Evolutionary conservation across 441 rosid genomes (phyloP).

Genomic region (Gossypium trilobum): DNA sequence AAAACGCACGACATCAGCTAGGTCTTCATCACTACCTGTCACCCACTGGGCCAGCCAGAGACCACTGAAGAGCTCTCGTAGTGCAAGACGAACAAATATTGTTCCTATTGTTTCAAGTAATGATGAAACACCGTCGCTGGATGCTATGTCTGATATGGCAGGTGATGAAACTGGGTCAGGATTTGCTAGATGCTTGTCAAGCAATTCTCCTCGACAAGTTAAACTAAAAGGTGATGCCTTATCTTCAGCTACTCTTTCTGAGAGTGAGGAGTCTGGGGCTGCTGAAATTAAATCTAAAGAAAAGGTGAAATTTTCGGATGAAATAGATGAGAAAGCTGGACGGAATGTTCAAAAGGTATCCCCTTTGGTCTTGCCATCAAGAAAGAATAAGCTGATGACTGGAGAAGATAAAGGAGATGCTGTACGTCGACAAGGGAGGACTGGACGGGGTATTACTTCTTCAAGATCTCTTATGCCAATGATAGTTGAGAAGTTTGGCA

Average conservation of each 20-base stretch:
- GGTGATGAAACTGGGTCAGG: conserved; percentile 63
- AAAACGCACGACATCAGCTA: conserved; percentile 62
- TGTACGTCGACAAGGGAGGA: conserved; percentile 75
- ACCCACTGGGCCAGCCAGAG: conserved; percentile 88
- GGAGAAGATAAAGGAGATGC: conserved; percentile 80
- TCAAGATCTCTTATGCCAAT: conserved; percentile 57
- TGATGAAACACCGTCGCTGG: conserved; percentile 64
- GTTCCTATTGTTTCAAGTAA: conserved; percentile 62
- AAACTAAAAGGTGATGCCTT: conserved; percentile 60
- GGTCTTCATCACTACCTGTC: conserved; percentile 85
- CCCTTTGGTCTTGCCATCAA: conserved; percentile 48
- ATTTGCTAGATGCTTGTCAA: conserved; percentile 51
- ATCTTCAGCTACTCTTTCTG: conserved; percentile 69
- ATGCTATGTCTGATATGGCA: conserved; percentile 63
- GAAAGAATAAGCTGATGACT: conserved; percentile 60
- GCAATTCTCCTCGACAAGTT: conserved; percentile 68
- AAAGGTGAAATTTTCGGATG: conserved; percentile 65
- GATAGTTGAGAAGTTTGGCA: conserved; percentile 56
- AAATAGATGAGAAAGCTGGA: conserved; percentile 54
- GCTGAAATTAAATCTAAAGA: conserved; percentile 71
- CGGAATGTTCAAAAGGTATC: conserved; percentile 64
- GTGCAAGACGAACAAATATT: conserved; percentile 85
- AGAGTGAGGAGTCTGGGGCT: conserved; percentile 85
- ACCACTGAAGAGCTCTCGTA: conserved; percentile 79
- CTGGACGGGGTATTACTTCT: conserved; percentile 57